phyloP scores from a whole-genome alignment of 148 eudicot species.

The Fallopia convolvulus region DNA sequence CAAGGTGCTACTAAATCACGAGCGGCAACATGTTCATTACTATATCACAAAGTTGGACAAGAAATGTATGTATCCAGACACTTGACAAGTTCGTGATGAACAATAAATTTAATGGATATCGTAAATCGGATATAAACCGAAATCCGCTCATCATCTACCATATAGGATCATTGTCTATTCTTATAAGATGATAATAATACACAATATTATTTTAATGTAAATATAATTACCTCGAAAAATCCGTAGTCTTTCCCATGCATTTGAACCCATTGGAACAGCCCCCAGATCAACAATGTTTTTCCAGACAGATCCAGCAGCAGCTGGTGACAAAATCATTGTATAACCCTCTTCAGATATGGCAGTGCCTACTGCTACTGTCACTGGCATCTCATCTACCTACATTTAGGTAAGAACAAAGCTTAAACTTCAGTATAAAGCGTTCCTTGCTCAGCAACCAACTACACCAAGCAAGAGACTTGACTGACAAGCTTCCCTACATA shows the following conservation, averaged over 20 bases:
- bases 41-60: background rate
- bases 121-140: background rate
- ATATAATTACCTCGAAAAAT: constrained; percentile 36
- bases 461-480: background rate
- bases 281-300: constrained; percentile 39
- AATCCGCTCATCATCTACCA: background rate
- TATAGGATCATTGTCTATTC: background rate
- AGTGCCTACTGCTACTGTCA: constrained; percentile 63
- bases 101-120: background rate
- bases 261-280: constrained; percentile 48
- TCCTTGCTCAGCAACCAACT: background rate
- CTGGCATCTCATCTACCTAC: constrained; percentile 65
- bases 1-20: background rate
- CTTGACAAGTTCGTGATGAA: background rate
- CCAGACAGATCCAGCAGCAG: constrained; percentile 49
- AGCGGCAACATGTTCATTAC: background rate
- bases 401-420: constrained; percentile 6
- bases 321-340: constrained; percentile 54
- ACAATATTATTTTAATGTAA: background rate
- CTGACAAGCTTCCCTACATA: background rate
- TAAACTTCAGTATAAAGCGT: background rate
- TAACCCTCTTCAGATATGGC: constrained; percentile 50
- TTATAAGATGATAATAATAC: background rate
- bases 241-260: constrained; percentile 62
- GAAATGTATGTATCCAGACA: background rate